Evolutionary conservation across 768 basidiomycete species (phyloP).

Genomic region (Kwoniella shandongensis): DNA sequence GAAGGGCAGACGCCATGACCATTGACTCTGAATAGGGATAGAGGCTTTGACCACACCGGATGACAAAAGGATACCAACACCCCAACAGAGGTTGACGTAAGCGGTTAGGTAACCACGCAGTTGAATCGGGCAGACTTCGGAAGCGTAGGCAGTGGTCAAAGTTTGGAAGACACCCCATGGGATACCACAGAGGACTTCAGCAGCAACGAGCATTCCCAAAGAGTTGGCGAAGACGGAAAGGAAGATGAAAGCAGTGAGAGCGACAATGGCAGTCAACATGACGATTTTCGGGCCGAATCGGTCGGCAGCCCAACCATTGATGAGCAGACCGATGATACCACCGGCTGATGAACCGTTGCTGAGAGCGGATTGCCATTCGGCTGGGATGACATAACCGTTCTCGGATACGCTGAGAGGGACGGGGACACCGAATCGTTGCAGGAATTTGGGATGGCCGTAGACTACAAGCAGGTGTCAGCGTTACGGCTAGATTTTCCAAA

Average conservation of each 20-base stretch:
- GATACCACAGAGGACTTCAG: slow-evolving; percentile 34
- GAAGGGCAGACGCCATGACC: slow-evolving; percentile 37
- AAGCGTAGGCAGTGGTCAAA: slow-evolving; percentile 39
- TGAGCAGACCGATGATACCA: slow-evolving; percentile 45
- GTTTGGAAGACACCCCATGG: slow-evolving; percentile 31
- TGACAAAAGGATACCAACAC: slow-evolving; percentile 37
- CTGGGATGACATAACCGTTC: slow-evolving; percentile 44
- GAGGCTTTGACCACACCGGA: slow-evolving; percentile 41
- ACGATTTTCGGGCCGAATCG: slow-evolving; percentile 44
- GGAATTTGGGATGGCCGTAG: slow-evolving; percentile 15
- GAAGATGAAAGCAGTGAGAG: slow-evolving; percentile 21
- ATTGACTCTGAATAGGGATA: slow-evolving; percentile 23
- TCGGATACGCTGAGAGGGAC: slow-evolving; percentile 1
- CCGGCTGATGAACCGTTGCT: slow-evolving; percentile 38
- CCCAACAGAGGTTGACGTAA: slow-evolving; percentile 49
- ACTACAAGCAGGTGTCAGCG: background rate
- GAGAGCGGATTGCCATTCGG: slow-evolving; percentile 52
- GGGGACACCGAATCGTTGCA: slow-evolving; percentile 27
- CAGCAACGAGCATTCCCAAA: slow-evolving; percentile 16
- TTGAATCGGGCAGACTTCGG: slow-evolving; percentile 38
- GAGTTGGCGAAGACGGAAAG: slow-evolving; percentile 13
- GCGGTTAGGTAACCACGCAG: slow-evolving; percentile 45
- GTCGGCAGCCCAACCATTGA: slow-evolving; percentile 29
- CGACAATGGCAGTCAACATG: slow-evolving; percentile 36
- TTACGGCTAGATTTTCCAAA: slow-evolving; percentile 9